phyloP scores from a whole-genome alignment of 225 moss, liverwort and hornwort genomes.

The Asterella californica region DNA sequence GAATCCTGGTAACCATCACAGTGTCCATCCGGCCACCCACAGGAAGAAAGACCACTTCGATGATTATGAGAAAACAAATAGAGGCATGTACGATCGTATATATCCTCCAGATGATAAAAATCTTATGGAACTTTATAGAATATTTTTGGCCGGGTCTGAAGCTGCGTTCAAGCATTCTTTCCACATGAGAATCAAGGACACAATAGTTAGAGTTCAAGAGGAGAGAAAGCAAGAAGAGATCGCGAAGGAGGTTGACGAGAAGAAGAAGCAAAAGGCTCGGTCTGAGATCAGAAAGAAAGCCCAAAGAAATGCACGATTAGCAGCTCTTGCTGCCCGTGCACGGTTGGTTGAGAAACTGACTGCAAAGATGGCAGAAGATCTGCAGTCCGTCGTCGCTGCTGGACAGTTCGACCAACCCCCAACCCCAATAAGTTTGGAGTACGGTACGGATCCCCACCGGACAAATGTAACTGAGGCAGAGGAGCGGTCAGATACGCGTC shows the following conservation, averaged over 20 bases:
- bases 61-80: slow-evolving; percentile 65
- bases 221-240: slow-evolving; percentile 61
- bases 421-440: background rate
- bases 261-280: slow-evolving; percentile 36
- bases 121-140: slow-evolving; percentile 63
- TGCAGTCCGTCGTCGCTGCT: slow-evolving; percentile 29
- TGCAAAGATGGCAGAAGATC: slow-evolving; percentile 38
- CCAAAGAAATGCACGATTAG: slow-evolving; percentile 46
- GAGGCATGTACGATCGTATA: slow-evolving; percentile 79
- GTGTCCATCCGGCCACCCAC: slow-evolving; percentile 34
- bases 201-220: slow-evolving; percentile 66
- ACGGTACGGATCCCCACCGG: background rate
- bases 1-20: slow-evolving; percentile 26
- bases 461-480: slow-evolving; percentile 8
- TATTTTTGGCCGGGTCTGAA: slow-evolving; percentile 61
- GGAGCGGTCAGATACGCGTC: slow-evolving; percentile 14
- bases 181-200: slow-evolving; percentile 91
- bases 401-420: slow-evolving; percentile 17
- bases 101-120: slow-evolving; percentile 62
- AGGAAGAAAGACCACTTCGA: slow-evolving; percentile 70
- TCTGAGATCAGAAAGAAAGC: slow-evolving; percentile 49
- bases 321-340: slow-evolving; percentile 41
- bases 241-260: slow-evolving; percentile 49
- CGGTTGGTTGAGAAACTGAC: slow-evolving; percentile 43
- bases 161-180: slow-evolving; percentile 85